Percentiles rank a stretch among this genome's conserved stretches.
phyloP scores from a whole-genome alignment of 495 filamentous ascomycete genomes.

The Darksidea phi region DNA sequence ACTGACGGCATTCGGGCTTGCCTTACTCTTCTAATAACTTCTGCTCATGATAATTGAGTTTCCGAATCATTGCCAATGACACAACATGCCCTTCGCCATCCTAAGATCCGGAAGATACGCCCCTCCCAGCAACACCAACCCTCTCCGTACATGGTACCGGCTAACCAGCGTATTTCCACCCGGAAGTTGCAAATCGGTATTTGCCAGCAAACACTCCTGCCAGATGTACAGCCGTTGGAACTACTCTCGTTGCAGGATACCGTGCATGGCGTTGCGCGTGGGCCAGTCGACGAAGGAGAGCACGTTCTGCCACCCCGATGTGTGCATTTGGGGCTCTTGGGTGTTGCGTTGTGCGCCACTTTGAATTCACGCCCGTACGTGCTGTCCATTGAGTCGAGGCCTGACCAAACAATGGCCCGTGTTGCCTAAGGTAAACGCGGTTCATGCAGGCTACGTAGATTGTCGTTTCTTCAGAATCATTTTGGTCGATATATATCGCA shows the following conservation, averaged over 20 bases:
- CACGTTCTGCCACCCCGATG: background rate
- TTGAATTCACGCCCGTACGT: background rate
- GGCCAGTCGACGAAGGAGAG: background rate
- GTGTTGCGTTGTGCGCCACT: background rate
- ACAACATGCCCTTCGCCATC: background rate
- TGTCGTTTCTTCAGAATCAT: background rate
- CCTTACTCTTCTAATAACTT: no score
- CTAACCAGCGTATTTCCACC: background rate
- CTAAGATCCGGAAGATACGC: background rate
- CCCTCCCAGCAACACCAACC: background rate
- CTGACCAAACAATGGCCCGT: background rate
- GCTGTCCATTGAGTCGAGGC: background rate
- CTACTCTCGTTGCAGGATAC: background rate
- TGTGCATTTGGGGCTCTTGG: background rate
- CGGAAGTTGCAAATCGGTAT: background rate
- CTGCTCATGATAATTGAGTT: no score
- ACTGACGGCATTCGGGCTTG: no score
- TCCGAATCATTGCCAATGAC: no score
- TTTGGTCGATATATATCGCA: background rate
- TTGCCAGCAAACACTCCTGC: background rate
- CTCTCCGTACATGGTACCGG: background rate
- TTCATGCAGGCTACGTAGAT: background rate
- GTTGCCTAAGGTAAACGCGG: background rate
- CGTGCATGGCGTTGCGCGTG: background rate
- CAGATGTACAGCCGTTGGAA: background rate